These are phyloP conservation scores for Strigomonas galati DNA, from an alignment of 208 protist species.

Conservation along the genomic window DNA sequence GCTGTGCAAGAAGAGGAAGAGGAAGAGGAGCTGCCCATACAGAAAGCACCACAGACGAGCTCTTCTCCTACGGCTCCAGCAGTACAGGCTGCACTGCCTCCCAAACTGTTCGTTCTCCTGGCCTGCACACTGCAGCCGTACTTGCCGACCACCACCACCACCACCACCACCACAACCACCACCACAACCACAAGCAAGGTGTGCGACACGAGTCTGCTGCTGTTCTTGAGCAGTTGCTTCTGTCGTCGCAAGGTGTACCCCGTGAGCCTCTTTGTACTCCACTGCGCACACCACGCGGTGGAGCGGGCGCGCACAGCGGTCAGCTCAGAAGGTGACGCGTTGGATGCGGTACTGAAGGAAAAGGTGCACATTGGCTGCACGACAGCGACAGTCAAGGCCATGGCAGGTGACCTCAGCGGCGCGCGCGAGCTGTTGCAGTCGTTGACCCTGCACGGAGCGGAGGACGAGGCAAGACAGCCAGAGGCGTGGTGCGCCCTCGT, in stretches of 20 bases:
- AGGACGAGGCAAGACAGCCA: not conserved
- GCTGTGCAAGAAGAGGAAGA: no score
- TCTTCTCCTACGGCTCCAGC: not conserved
- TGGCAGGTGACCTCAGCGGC: not conserved
- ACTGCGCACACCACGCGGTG: not conserved
- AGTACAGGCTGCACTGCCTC: no score
- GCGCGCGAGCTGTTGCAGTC: not conserved
- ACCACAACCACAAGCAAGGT: no score
- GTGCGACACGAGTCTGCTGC: not conserved
- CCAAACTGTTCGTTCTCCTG: not conserved
- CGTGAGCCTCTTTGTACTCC: not conserved
- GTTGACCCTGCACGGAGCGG: not conserved
- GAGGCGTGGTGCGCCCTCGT: not conserved
- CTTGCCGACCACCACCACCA: not conserved
- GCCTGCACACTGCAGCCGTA: not conserved
- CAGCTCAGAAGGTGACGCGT: not conserved
- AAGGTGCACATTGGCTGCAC: not conserved
- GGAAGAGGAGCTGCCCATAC: constrained; percentile 26
- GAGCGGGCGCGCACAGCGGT: not conserved
- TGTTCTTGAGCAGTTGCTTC: not conserved
- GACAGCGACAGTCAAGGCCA: not conserved
- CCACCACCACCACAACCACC: no score
- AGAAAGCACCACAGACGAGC: not conserved
- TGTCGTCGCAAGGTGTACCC: not conserved
- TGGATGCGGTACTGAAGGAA: not conserved